Conservation (phyloP, 2,329 filamentous ascomycete species). For the Magnaporthales sp. region DNA sequence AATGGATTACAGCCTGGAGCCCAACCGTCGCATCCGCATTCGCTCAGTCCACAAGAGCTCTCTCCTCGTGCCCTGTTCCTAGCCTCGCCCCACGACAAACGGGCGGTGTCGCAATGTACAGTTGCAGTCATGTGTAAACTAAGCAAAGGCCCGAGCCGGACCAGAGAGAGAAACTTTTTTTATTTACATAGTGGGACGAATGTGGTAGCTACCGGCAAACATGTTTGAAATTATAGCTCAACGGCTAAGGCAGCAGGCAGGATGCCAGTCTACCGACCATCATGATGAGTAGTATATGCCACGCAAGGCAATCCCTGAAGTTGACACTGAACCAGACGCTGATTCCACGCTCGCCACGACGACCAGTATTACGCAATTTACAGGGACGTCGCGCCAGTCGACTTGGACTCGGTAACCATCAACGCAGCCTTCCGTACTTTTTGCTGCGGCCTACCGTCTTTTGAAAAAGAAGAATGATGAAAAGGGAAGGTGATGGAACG, state of each 20-base stretch:
- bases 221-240: background rate
- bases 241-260: background rate
- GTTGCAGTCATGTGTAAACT: background rate
- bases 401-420: background rate
- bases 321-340: background rate
- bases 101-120: background rate
- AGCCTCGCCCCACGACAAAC: background rate
- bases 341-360: background rate
- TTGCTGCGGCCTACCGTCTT: background rate
- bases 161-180: background rate
- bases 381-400: background rate
- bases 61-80: background rate
- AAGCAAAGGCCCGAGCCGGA: background rate
- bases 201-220: background rate
- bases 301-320: background rate
- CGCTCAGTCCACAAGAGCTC: background rate
- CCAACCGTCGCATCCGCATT: background rate
- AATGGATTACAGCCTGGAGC: background rate
- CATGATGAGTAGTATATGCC: background rate
- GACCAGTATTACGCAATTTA: background rate
- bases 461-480: background rate
- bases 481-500: background rate
- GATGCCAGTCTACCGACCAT: background rate
- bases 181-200: background rate
- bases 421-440: background rate